These are phyloP conservation scores for Flueggea neowawraea DNA, from an alignment of 441 rosid species.

Conservation along the genomic window DNA sequence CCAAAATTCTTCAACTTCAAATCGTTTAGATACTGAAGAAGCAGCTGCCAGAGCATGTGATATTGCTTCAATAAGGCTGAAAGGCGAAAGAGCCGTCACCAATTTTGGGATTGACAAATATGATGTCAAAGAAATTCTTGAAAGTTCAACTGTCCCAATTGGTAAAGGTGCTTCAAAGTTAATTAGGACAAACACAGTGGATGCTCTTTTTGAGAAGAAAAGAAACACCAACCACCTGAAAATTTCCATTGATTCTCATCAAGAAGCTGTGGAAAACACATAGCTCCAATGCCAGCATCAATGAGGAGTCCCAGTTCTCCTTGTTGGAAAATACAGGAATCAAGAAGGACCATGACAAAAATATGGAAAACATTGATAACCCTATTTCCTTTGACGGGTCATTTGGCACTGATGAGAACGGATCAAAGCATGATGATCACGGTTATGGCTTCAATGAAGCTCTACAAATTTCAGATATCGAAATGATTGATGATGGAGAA, in stretches of 20 bases:
- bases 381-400: too few relatives aligned
- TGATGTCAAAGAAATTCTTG: conserved; percentile 12
- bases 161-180: conserved; percentile 27
- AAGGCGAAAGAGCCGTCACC: conserved; percentile 16
- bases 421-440: too few relatives aligned
- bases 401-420: too few relatives aligned
- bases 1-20: not conserved
- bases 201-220: not conserved
- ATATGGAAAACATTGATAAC: too few relatives aligned
- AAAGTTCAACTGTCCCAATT: conserved; percentile 16
- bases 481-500: too few relatives aligned
- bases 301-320: too few relatives aligned
- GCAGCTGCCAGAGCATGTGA: conserved; percentile 30
- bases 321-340: too few relatives aligned
- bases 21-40: conserved; percentile 19
- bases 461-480: too few relatives aligned
- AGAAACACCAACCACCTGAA: not conserved
- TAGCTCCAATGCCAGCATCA: too few relatives aligned
- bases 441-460: too few relatives aligned
- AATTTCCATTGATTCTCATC: not conserved
- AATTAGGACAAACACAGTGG: conserved; percentile 7
- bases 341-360: too few relatives aligned
- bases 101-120: conserved; percentile 19
- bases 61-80: conserved; percentile 28
- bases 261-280: too few relatives aligned